Base-by-base conservation (phyloP, 2,329 filamentous ascomycete genomes). In the Penicillium sp. region DNA sequence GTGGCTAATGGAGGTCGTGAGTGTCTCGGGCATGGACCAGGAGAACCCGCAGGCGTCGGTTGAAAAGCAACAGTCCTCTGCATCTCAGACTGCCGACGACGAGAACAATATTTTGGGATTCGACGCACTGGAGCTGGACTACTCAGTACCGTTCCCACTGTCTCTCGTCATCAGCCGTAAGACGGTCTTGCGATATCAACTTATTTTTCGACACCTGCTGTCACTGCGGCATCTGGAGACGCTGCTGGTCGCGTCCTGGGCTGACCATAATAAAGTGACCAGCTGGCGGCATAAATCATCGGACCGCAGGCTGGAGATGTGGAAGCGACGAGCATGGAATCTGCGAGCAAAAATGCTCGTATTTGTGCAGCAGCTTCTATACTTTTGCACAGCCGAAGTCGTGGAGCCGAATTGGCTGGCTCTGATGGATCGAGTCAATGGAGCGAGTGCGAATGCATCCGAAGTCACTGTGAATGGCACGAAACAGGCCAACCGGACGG, bases 341-440 rank as follows among this genome's bases (percentile, higher is more conserved):
- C 73, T 98, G 49, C 82, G 93, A 29, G 89, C 91, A 2, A 83
- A 93, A 42, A 98, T 98, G 93, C 78, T 97, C 7, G 89, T 95
- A 7, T 98, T 97, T 65, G 89, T 97, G 2, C 93, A 98, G 70
- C 93, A 98, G 68, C 78, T 97, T 32, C 80, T 96, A 5, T 98
- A 97, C 71, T 98, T 95, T 68, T 97, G 90, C 72, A 97, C 93
- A 0, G 84, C 89, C 1, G 93, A 98, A 71, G 93, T 98, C 46
- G 95, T 98, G 47, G 93, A 98, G 70, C 93, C 92, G 3, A 97
- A 97, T 69, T 98, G 93, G 93, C 84, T 89, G 58, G 87, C 84
- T 42, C 82, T 98, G 53, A 96, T 96, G 89, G 83, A 86, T n/a
- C 80, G 89, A 28, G 78, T 97, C 5, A 86, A 85, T 35, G 77